A percentile compares a stretch with the other conserved stretches of the same genome.
These are phyloP conservation scores for Earliella scabrosa DNA, from an alignment of 1,284 basidiomycete genomes.

Conservation along the genomic window DNA sequence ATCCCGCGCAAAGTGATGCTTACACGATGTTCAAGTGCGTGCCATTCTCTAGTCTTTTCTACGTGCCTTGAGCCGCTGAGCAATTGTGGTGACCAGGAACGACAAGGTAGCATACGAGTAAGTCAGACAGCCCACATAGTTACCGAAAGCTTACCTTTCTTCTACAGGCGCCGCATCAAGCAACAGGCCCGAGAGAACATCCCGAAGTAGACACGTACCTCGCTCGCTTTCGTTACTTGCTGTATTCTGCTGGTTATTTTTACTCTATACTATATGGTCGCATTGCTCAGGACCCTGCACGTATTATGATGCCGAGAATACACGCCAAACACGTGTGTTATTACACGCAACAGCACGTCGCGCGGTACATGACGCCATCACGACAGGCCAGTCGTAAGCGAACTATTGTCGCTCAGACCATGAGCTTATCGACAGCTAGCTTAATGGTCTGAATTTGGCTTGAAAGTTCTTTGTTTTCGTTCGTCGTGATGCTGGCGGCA, in stretches of 20 bases:
- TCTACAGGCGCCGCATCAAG: conserved; percentile 69
- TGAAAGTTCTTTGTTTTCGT: conserved; percentile 91
- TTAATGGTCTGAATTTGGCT: conserved; percentile 93
- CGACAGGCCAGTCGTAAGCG: not conserved
- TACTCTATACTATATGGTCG: conserved; percentile 20
- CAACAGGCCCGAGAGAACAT: conserved; percentile 86
- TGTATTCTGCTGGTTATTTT: conserved; percentile 27
- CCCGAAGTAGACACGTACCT: conserved; percentile 61
- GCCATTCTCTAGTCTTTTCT: not conserved
- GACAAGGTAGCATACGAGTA: conserved; percentile 90
- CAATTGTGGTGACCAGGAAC: conserved; percentile 57
- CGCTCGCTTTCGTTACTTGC: conserved; percentile 10
- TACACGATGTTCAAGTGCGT: conserved; percentile 97
- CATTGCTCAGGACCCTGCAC: not conserved
- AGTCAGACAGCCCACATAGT: conserved; percentile 36
- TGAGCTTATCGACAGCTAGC: conserved; percentile 83
- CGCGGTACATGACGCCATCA: conserved; percentile 5
- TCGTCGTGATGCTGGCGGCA: conserved; percentile 93
- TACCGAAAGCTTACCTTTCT: conserved; percentile 10
- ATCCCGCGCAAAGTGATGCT: conserved; percentile 96
- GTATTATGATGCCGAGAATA: not conserved
- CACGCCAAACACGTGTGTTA: not conserved
- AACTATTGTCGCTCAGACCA: conserved; percentile 33
- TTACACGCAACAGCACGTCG: conserved; percentile 7
- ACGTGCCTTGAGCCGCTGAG: not conserved